phyloP scores from a whole-genome alignment of 805 yeast genomes.

The Myxozyma mucilagina region DNA sequence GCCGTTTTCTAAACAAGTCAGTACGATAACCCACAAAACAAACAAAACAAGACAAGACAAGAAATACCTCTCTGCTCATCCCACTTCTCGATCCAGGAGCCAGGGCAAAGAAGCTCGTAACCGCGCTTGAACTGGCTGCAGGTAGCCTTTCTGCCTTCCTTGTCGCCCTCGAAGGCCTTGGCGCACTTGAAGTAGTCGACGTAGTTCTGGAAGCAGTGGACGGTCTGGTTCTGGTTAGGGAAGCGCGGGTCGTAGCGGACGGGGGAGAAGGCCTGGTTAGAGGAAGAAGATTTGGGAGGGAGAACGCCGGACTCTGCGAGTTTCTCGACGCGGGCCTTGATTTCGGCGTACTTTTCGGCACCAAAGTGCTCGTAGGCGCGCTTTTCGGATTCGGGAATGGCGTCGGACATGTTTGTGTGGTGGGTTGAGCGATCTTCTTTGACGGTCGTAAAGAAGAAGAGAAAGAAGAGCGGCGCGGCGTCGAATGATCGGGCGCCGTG shows the following conservation, averaged over 20 bases:
- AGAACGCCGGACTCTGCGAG: background rate
- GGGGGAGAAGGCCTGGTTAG: background rate
- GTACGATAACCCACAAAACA: background rate
- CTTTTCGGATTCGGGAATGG: background rate
- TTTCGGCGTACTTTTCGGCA: background rate
- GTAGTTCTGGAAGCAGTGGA: conserved; percentile 96
- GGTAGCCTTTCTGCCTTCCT: conserved; percentile 54
- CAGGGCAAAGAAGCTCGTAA: conserved; percentile 49
- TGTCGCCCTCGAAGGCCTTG: conserved; percentile 93
- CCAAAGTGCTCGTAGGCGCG: too few species aligned
- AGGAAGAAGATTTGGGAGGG: background rate
- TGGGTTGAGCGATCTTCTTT: too few species aligned
- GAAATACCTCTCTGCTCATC: conserved; percentile 48
- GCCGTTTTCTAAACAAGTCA: conserved; percentile 29
- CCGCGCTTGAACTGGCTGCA: conserved; percentile 93
- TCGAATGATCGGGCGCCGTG: background rate
- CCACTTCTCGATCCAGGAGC: conserved; percentile 44
- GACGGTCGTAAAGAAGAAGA: too few species aligned
- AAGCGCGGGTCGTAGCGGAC: conserved; percentile 50
- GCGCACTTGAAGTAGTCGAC: conserved; percentile 98
- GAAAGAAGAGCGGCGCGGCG: background rate
- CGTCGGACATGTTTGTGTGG: too few species aligned
- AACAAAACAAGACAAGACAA: background rate
- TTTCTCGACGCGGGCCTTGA: background rate
- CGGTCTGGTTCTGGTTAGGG: conserved; percentile 97